Evolutionary conservation across 495 filamentous ascomycete species (phyloP).

Genomic region (Penicillium bialowiezense): DNA sequence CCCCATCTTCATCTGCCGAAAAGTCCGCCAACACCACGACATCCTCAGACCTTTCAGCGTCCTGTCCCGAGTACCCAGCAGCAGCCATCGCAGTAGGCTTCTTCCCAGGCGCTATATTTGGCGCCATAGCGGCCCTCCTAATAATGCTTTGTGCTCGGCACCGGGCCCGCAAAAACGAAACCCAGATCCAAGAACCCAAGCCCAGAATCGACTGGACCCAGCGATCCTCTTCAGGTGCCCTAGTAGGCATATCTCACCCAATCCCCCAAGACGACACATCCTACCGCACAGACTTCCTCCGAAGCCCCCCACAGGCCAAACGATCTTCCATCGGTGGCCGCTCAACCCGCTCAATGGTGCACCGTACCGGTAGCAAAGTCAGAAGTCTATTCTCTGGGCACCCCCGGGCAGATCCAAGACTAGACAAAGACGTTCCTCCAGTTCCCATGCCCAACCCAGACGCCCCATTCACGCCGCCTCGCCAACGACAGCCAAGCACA

Average conservation of each 20-base stretch:
- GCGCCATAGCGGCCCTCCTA: slow-evolving; percentile 45
- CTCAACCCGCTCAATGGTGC: slow-evolving; percentile 34
- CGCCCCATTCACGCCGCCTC: slow-evolving; percentile 30
- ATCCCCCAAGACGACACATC: slow-evolving; percentile 48
- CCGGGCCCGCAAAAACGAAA: slow-evolving; percentile 14
- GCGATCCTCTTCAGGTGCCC: slow-evolving; percentile 40
- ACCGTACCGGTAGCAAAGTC: slow-evolving; percentile 36
- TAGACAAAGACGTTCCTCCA: slow-evolving; percentile 21
- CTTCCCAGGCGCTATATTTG: slow-evolving; percentile 59
- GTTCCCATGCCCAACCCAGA: slow-evolving; percentile 9
- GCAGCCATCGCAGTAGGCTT: slow-evolving; percentile 58
- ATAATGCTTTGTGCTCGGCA: slow-evolving; percentile 41
- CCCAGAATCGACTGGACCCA: slow-evolving; percentile 22
- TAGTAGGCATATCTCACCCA: slow-evolving; percentile 54
- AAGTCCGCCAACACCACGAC: slow-evolving; percentile 16
- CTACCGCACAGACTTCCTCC: slow-evolving; percentile 58
- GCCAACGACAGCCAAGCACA: slow-evolving; percentile 53
- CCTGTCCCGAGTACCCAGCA: slow-evolving; percentile 46
- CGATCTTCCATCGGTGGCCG: slow-evolving; percentile 25
- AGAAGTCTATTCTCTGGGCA: slow-evolving; percentile 32
- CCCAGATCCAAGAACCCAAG: slow-evolving; percentile 14
- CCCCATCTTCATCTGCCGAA: slow-evolving; percentile 19
- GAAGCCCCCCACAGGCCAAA: slow-evolving; percentile 16
- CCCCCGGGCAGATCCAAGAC: slow-evolving; percentile 3
- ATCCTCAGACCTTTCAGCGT: slow-evolving; percentile 9